phyloP scores from a whole-genome alignment of 331 rosid species.

The Prunus yedoensis region DNA sequence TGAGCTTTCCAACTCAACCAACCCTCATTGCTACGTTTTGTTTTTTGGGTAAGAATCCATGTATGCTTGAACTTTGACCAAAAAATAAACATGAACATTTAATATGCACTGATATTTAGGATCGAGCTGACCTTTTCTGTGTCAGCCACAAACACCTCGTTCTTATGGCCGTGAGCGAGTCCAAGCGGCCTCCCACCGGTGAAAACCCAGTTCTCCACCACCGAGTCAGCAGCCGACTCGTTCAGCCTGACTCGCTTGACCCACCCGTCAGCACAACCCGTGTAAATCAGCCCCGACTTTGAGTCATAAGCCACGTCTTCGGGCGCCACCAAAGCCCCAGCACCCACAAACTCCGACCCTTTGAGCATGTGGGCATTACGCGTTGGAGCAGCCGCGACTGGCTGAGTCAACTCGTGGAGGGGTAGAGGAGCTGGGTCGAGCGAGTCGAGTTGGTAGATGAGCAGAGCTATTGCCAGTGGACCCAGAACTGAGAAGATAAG shows the following conservation, averaged over 20 bases:
- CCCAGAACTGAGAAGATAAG: slow-evolving; percentile 1
- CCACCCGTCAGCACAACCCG: slow-evolving; percentile 80
- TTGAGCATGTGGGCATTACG: slow-evolving; percentile 32
- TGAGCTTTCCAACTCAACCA: no score
- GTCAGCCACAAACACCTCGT: slow-evolving; percentile 49
- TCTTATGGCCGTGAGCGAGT: slow-evolving; percentile 30
- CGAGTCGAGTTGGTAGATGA: slow-evolving; percentile 47
- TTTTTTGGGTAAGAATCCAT: no score
- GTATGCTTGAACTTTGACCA: no score
- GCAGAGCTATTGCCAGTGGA: slow-evolving; percentile 25
- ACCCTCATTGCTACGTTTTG: no score
- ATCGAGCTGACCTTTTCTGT: slow-evolving; percentile 42
- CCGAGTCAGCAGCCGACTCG: slow-evolving; percentile 49
- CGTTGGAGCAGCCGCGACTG: slow-evolving; percentile 2
- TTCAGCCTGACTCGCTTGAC: slow-evolving; percentile 59
- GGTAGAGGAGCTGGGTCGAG: slow-evolving; percentile 55
- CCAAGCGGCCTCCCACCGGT: slow-evolving; percentile 89
- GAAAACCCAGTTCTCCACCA: slow-evolving; percentile 57
- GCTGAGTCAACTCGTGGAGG: slow-evolving; percentile 18
- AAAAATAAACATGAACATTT: no score
- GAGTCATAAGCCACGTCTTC: slow-evolving; percentile 68
- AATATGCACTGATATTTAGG: no score
- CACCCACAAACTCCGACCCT: slow-evolving; percentile 41
- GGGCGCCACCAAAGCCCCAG: slow-evolving; percentile 40
- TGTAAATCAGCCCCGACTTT: slow-evolving; percentile 49